These are phyloP conservation scores for Sechiopsis laciniata DNA, from an alignment of 306 rosid species.

Conservation along the genomic window DNA sequence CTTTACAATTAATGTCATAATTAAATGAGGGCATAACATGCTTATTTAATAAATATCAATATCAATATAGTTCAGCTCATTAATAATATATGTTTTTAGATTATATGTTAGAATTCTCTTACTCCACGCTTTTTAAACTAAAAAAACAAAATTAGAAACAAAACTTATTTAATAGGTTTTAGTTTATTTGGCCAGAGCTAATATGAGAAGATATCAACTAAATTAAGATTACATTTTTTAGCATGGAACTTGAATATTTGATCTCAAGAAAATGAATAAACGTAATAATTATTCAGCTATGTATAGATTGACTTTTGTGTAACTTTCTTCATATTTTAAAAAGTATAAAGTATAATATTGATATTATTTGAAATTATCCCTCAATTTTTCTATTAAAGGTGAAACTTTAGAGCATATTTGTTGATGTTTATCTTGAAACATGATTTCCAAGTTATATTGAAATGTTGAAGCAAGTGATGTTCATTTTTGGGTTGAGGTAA, in stretches of 20 bases:
- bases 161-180: too few species aligned
- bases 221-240: not conserved
- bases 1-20: not conserved
- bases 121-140: too few species aligned
- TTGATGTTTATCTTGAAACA: conserved; percentile 10
- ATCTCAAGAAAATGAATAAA: too few species aligned
- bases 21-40: not conserved
- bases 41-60: too few species aligned
- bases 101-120: too few species aligned
- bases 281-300: too few species aligned
- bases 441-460: not conserved
- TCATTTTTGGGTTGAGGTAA: not conserved
- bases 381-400: not conserved
- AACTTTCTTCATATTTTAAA: not conserved
- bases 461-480: not conserved
- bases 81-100: too few species aligned
- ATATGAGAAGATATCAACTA: not conserved
- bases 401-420: not conserved
- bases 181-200: too few species aligned
- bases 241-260: not conserved
- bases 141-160: too few species aligned
- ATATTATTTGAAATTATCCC: not conserved
- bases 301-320: not conserved
- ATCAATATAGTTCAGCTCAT: too few species aligned
- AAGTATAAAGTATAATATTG: not conserved